Base-by-base conservation (phyloP, 1,139 yeast species). In the Saccharomyces hybrid region DNA sequence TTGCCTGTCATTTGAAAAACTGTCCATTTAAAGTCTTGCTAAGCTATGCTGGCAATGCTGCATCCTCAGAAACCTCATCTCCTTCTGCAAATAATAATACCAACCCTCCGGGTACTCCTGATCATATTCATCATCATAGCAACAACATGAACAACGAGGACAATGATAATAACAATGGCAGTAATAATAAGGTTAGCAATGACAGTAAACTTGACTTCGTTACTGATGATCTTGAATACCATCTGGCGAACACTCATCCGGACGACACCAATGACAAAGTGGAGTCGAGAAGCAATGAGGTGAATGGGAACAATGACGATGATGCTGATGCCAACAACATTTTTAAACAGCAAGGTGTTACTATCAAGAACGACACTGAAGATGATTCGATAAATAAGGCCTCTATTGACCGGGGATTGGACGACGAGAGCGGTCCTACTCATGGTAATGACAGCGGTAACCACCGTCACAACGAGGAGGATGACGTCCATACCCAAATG, bases 1-100 rank as follows among this genome's bases (percentile, higher is more conserved):
- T 66, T 57, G 71, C 71, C 46, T 69, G 72, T 52, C 70, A 68
- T 56, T 52, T 67, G 52, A 68, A 67, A 54, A 59, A 61, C 52
- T 69, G 72, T 53, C 68, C 69, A 7, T 69, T 69, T 52, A 68
- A 66, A 53, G 65, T 69, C 20, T 52, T 68, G 54, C 52, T 69
- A 38, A 67, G 71, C 54, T 66, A 65, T 52, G 61, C 62, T 47
- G 64, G 65, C 26, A 56, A 56, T 31, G 56, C 44, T 11, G 13
- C 25, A 11, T 38, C 44, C 25, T 38, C 44, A 20, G 44, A 38
- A 52, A 16, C 28, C 30, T 32, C 34, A 26, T 48, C 30, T 38
- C 48, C 14, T 6, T 20, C 52, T 16, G 49, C 31, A 2, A 46
- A 9, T 16, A 32, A 26, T 11, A 30, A 27, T 20, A 38, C 11